A percentile compares a stretch with the other conserved stretches of the same genome.
Conservation (phyloP, 2,329 filamentous ascomycete genomes). For the Ciborinia camelliae region DNA sequence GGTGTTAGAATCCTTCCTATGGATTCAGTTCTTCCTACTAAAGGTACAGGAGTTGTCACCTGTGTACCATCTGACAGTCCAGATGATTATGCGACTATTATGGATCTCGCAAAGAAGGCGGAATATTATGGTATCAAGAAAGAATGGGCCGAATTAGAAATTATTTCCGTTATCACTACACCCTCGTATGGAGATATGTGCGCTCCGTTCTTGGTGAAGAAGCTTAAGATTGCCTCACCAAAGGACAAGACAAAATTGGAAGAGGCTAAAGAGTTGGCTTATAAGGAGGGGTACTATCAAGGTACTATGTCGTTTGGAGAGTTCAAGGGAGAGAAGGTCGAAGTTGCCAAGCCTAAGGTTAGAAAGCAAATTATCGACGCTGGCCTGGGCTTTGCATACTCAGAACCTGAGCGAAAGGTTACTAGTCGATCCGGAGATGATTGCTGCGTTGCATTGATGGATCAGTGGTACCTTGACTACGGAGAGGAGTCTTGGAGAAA, state of each 20-base stretch:
- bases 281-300: conserved; percentile 97
- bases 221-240: conserved; percentile 93
- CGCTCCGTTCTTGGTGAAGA: conserved; percentile 79
- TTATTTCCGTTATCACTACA: conserved; percentile 84
- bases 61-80: conserved; percentile 94
- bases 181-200: conserved; percentile 82
- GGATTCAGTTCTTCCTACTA: conserved; percentile 86
- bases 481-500: conserved; percentile 86
- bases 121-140: conserved; percentile 96
- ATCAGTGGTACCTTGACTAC: conserved; percentile 98
- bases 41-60: conserved; percentile 95
- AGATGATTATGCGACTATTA: conserved; percentile 87
- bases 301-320: conserved; percentile 85
- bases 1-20: conserved; percentile 90
- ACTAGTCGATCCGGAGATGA: conserved; percentile 86
- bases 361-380: conserved; percentile 71
- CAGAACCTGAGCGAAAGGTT: conserved; percentile 87
- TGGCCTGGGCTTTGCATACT: conserved; percentile 83
- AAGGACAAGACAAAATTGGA: conserved; percentile 90
- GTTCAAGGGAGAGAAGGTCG: conserved; percentile 82
- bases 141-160: conserved; percentile 91
- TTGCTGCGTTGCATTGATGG: conserved; percentile 87
- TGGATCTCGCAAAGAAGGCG: conserved; percentile 88
- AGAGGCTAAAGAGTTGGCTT: conserved; percentile 92
- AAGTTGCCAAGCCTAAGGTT: conserved; percentile 82